A percentile compares a stretch with the other conserved stretches of the same genome.
Evolutionary conservation across 208 protist species (phyloP).

Genomic region (Wallacemonas sp.): DNA sequence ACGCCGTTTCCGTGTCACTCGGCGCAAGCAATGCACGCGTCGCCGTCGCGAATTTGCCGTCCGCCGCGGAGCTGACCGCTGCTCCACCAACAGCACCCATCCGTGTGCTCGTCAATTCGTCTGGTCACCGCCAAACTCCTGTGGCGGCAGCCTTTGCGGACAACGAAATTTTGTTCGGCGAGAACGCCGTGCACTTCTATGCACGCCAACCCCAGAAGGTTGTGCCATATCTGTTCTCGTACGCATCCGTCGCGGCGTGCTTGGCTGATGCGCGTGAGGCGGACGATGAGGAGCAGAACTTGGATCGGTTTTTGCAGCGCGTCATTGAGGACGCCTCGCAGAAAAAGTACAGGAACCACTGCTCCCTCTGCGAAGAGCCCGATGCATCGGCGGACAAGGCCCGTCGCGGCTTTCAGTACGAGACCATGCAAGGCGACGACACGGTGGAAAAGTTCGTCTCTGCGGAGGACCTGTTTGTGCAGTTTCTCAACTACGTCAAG

Average conservation of each 20-base stretch:
- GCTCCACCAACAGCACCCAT: conserved; percentile 31
- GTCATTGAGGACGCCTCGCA: conserved; percentile 46
- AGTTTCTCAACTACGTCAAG: conserved; percentile 87
- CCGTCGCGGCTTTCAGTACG: conserved; percentile 56
- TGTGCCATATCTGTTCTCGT: conserved; percentile 80
- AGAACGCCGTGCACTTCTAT: conserved; percentile 69
- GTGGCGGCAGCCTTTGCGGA: conserved; percentile 68
- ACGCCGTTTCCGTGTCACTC: conserved; percentile 84
- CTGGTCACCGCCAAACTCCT: conserved; percentile 77
- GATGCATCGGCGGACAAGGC: conserved; percentile 17
- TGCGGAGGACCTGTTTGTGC: conserved; percentile 72
- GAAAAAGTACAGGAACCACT: conserved; percentile 61
- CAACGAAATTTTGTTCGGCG: conserved; percentile 78
- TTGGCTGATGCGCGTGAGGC: conserved; percentile 21
- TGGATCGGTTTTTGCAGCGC: conserved; percentile 22
- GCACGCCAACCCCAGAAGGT: conserved; percentile 70
- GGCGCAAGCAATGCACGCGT: conserved; percentile 78
- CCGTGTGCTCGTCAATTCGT: conserved; percentile 73
- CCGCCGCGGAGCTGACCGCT: neutral
- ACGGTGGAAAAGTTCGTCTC: conserved; percentile 48
- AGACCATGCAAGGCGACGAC: conserved; percentile 28
- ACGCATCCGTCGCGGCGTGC: conserved; percentile 57
- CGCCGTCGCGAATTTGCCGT: conserved; percentile 44
- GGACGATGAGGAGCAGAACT: conserved; percentile 22
- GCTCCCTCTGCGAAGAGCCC: conserved; percentile 30